Base-by-base conservation (phyloP, 1,284 basidiomycete species). In the Omphalotus olearius region DNA sequence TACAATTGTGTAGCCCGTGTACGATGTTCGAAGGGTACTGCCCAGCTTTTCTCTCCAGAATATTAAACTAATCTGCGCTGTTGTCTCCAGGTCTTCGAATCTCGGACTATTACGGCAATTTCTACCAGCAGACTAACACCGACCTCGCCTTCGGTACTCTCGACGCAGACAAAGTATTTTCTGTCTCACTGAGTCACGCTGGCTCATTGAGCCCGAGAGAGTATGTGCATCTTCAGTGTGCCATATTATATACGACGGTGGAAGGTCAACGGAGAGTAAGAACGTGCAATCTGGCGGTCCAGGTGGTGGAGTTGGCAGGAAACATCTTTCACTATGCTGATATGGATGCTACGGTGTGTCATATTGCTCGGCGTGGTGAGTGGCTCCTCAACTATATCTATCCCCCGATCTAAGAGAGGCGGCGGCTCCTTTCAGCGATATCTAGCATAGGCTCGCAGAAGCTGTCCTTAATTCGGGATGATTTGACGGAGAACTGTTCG, bases 281-380 rank as follows among this genome's bases (percentile, higher is more conserved):
- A 49, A 82, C 85, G 41, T 80, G 88, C 65, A 99, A 99, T 63
- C 70, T 98, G 17, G 88, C 88, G 0, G 67, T 98, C 47, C 86
- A 86, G 26, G 84, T 94, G 1, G 89, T 86, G 1, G 80, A 85
- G 44, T 71, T 98, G 52, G 91, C 95, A 10, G 93, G 87, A 14
- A 97, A 92, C 63, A 86, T 99, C 4, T 99, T 96, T 74, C 82
- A 91, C 49, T 92, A 78, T 66, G 94, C 94, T 20, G 97, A 99
- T 69, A 79, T 95, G 73, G 96, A 99, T 60, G 81, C 89, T 2
- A 82, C 87, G 0, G 77, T 96, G 9, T 79, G 83, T 28, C 76
- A 88, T 64, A 69, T 93, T 57, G 73, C 86, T 35, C 91, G 95
- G 62, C 85, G 92, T 67, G 85, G 93, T 93, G 54, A 63, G 62